Percentiles rank a stretch among this genome's conserved stretches.
These are phyloP conservation scores for Globisporangium emineosum DNA, from an alignment of 352 stramenopile species.

Conservation along the genomic window DNA sequence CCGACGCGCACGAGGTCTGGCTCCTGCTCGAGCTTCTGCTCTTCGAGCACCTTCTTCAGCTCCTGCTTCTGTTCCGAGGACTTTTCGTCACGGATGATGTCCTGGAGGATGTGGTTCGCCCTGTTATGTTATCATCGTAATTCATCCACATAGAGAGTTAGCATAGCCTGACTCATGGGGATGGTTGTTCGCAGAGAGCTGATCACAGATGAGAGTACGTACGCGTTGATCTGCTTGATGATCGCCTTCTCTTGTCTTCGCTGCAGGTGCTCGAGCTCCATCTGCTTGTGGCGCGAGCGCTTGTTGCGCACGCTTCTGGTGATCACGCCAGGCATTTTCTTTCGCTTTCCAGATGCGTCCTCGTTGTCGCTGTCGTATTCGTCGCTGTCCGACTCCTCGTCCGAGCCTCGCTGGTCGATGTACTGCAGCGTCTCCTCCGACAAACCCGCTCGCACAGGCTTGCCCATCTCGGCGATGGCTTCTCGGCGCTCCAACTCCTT, in stretches of 20 bases:
- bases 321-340: constrained; percentile 54
- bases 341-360: constrained; percentile 23
- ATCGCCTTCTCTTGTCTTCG: constrained; percentile 69
- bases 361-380: constrained; percentile 39
- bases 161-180: neutral
- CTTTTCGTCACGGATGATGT: constrained; percentile 71
- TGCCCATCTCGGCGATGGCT: constrained; percentile 34
- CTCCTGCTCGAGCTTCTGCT: constrained; percentile 77
- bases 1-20: constrained; percentile 60
- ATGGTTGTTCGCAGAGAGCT: too few species aligned
- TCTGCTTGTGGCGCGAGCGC: constrained; percentile 72
- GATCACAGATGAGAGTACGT: constrained; percentile 22
- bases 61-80: constrained; percentile 56
- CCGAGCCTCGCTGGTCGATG: constrained; percentile 66
- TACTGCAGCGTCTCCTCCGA: constrained; percentile 79
- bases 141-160: constrained; percentile 13
- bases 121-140: constrained; percentile 24
- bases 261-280: constrained; percentile 64
- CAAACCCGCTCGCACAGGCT: constrained; percentile 53
- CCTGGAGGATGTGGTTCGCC: constrained; percentile 62
- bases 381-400: constrained; percentile 30
- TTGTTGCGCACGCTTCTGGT: constrained; percentile 79
- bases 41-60: constrained; percentile 69
- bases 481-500: constrained; percentile 67
- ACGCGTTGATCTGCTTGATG: constrained; percentile 87